Evolutionary conservation across 2,329 filamentous ascomycete genomes (phyloP).

Genomic region (Hypoxylon sp.): DNA sequence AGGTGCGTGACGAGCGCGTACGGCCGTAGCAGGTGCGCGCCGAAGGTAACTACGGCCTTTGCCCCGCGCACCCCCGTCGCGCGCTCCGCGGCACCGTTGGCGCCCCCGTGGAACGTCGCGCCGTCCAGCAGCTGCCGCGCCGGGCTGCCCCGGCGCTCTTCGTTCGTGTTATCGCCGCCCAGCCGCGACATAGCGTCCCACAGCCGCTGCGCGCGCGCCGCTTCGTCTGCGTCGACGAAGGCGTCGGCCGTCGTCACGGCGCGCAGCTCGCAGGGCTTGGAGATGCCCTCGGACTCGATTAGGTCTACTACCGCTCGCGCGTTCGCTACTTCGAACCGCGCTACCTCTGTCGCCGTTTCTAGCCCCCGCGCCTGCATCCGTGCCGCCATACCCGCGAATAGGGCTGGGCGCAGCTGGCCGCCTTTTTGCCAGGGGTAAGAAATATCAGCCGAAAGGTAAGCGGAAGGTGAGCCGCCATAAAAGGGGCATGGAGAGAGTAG

Average conservation of each 20-base stretch:
- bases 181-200: conserved; percentile 41
- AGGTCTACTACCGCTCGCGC: conserved; percentile 40
- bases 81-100: conserved; percentile 36
- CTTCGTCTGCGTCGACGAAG: conserved; percentile 43
- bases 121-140: conserved; percentile 33
- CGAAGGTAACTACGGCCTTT: conserved; percentile 45
- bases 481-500: too few species aligned
- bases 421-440: conserved; percentile 28
- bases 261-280: conserved; percentile 48
- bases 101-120: conserved; percentile 34
- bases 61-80: conserved; percentile 46
- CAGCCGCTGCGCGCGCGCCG: conserved; percentile 40
- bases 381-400: conserved; percentile 33
- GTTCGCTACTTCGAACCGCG: conserved; percentile 43
- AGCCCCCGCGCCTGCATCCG: conserved; percentile 37
- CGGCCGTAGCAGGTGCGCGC: conserved; percentile 39
- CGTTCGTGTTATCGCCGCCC: too few species aligned
- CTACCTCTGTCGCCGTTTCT: conserved; percentile 41
- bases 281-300: conserved; percentile 45
- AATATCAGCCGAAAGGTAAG: too few species aligned
- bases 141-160: too few species aligned
- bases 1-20: conserved; percentile 44
- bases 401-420: conserved; percentile 39
- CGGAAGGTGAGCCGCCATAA: too few species aligned
- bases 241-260: conserved; percentile 36